Percentiles rank a stretch among this genome's conserved stretches.
phyloP scores from a whole-genome alignment of 129 eudicot genomes.

The Ambrosia artemisiifolia region DNA sequence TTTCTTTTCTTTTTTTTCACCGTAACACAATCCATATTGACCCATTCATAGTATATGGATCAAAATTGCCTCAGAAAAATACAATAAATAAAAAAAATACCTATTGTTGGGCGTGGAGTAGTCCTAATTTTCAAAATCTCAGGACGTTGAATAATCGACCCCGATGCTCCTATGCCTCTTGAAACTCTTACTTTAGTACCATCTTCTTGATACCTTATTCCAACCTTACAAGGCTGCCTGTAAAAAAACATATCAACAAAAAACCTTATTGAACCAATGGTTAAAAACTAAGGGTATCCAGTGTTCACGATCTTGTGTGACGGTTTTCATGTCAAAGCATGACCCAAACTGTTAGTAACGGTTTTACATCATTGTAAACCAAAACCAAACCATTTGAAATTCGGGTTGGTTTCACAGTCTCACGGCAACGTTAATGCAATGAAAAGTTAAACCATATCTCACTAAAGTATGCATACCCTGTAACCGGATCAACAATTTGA shows the following conservation, averaged over 20 bases:
- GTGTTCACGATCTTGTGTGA: too few relatives aligned
- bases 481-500: conserved; percentile 84
- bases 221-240: conserved; percentile 85
- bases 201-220: conserved; percentile 73
- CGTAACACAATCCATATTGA: too few relatives aligned
- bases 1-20: too few relatives aligned
- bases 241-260: conserved; percentile 17
- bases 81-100: conserved; percentile 28
- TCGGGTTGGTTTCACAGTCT: too few relatives aligned
- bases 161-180: conserved; percentile 88
- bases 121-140: conserved; percentile 82
- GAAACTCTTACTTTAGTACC: conserved; percentile 87
- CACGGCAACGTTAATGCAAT: not conserved
- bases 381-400: too few relatives aligned
- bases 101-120: conserved; percentile 79
- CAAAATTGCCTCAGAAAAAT: too few relatives aligned
- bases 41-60: too few relatives aligned
- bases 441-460: not conserved
- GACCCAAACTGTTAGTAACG: too few relatives aligned
- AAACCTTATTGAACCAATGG: not conserved
- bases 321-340: too few relatives aligned
- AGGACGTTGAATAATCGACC: conserved; percentile 85
- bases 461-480: conserved; percentile 46
- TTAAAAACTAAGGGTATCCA: not conserved
- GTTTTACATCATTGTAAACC: too few relatives aligned